Percentiles rank a stretch among this genome's conserved stretches.
These are phyloP conservation scores for Ophiostoma pallidulum DNA, from an alignment of 2,329 filamentous ascomycete species.

Conservation along the genomic window DNA sequence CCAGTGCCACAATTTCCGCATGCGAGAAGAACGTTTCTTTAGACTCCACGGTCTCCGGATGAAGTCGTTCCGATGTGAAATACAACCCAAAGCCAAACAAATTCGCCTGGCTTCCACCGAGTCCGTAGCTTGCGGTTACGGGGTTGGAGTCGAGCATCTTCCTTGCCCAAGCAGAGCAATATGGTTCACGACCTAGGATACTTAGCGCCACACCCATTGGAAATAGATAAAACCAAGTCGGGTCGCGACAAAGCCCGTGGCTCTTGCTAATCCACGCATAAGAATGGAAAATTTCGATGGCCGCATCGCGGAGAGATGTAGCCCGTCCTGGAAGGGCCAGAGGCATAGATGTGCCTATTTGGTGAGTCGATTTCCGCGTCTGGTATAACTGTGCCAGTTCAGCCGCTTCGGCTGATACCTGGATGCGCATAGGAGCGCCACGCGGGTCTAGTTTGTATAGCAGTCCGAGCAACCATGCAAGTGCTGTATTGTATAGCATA, in stretches of 20 bases:
- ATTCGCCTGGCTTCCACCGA: background rate
- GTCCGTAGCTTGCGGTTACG: background rate
- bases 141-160: background rate
- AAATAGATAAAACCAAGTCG: background rate
- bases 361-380: no score
- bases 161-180: background rate
- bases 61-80: no score
- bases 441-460: background rate
- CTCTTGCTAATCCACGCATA: background rate
- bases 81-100: no score
- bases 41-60: no score
- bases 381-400: no score
- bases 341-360: no score
- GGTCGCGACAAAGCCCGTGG: background rate
- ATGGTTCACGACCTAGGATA: background rate
- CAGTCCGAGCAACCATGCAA: conserved; percentile 1
- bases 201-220: conserved; percentile 1
- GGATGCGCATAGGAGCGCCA: no score
- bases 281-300: background rate
- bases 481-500: conserved; percentile 6
- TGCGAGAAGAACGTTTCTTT: no score
- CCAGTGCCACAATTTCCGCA: no score
- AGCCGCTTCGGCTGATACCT: no score
- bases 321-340: no score
- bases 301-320: no score